Evolutionary conservation across 2,329 filamentous ascomycete genomes (phyloP).

Genomic region (Helotiales sp.): DNA sequence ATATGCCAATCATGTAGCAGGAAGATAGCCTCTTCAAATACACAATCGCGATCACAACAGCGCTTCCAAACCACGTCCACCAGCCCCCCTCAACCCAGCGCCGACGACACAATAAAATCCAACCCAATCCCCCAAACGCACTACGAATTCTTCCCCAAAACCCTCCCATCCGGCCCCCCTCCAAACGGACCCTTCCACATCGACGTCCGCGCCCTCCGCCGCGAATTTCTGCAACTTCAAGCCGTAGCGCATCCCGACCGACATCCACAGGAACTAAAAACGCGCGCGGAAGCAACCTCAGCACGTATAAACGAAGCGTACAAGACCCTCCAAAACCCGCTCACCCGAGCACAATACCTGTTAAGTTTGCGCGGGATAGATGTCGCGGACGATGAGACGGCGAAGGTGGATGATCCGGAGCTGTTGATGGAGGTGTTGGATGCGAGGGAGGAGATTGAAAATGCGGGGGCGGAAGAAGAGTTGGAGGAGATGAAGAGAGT

Average conservation of each 20-base stretch:
- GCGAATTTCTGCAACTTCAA: conserved; percentile 88
- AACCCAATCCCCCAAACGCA: conserved; percentile 56
- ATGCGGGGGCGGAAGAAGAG: conserved; percentile 69
- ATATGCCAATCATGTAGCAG: conserved; percentile 1
- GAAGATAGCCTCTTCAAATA: background rate
- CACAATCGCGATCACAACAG: background rate
- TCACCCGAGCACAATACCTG: conserved; percentile 87
- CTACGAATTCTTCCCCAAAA: conserved; percentile 87
- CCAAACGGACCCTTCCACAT: conserved; percentile 78
- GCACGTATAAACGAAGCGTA: conserved; percentile 91
- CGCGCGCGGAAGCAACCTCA: conserved; percentile 75
- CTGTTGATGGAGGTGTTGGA: conserved; percentile 83
- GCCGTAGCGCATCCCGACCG: conserved; percentile 74
- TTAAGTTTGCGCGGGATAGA: conserved; percentile 74
- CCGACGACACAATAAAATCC: background rate
- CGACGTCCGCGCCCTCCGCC: conserved; percentile 70
- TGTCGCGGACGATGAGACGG: conserved; percentile 77
- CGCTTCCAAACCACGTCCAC: conserved; percentile 9
- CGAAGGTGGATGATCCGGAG: conserved; percentile 68
- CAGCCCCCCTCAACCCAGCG: background rate
- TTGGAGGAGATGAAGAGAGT: conserved; percentile 61
- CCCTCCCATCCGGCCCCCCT: conserved; percentile 78
- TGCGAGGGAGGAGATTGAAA: conserved; percentile 75
- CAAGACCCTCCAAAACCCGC: conserved; percentile 77
- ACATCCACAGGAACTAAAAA: conserved; percentile 55